phyloP scores from a whole-genome alignment of 169 alveolate species.

The Babesia bovis region DNA sequence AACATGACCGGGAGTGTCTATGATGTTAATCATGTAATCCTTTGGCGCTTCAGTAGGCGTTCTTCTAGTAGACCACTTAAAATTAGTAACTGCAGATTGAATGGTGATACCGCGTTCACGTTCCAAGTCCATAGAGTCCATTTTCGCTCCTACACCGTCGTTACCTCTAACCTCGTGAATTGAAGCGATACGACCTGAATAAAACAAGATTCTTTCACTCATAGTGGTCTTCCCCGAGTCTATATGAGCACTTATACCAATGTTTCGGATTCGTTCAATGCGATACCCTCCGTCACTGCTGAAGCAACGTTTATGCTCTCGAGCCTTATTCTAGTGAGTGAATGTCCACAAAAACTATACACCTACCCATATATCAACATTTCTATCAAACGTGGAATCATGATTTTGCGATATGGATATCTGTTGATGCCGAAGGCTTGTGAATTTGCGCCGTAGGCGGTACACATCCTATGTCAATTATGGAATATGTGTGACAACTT shows the following conservation, averaged over 20 bases:
- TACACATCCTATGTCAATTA: slow-evolving; percentile 1
- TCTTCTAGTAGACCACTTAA: slow-evolving; percentile 79
- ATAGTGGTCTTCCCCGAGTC: slow-evolving; percentile 98
- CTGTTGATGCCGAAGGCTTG: not conserved
- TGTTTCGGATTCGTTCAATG: slow-evolving; percentile 84
- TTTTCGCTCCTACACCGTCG: slow-evolving; percentile 95
- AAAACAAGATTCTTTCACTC: slow-evolving; percentile 87
- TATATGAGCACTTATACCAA: slow-evolving; percentile 96
- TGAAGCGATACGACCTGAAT: slow-evolving; percentile 88
- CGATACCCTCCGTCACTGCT: slow-evolving; percentile 31
- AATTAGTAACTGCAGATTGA: slow-evolving; percentile 92
- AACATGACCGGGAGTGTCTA: slow-evolving; percentile 99
- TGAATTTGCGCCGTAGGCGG: not conserved
- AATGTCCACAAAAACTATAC: too few species aligned
- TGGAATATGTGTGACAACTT: not conserved
- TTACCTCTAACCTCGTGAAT: slow-evolving; percentile 95
- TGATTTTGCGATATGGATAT: not conserved
- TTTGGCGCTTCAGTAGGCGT: slow-evolving; percentile 29
- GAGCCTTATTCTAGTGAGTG: not conserved
- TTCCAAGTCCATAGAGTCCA: slow-evolving; percentile 98
- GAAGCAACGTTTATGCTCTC: slow-evolving; percentile 47
- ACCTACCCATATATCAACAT: not conserved
- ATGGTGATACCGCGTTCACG: slow-evolving; percentile 96
- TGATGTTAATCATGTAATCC: slow-evolving; percentile 86
- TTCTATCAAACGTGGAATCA: not conserved